Percentiles rank a stretch among this genome's conserved stretches.
Evolutionary conservation across 768 basidiomycete genomes (phyloP).

Genomic region (Leccinum ochraceum): DNA sequence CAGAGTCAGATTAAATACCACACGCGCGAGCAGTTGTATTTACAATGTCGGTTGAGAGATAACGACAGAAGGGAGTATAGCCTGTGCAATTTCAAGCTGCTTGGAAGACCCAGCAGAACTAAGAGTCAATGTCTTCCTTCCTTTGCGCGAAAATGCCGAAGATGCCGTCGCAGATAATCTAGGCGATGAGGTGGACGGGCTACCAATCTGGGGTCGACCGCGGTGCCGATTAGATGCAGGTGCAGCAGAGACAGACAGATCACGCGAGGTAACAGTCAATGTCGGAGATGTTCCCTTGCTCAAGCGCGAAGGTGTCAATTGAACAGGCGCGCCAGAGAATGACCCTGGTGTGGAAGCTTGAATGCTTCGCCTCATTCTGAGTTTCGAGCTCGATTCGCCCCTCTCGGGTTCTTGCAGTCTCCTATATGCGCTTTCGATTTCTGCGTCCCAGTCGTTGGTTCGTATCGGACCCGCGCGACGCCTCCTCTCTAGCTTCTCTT

Average conservation of each 20-base stretch:
- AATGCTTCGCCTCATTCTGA: constrained; percentile 22
- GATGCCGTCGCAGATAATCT: constrained; percentile 1
- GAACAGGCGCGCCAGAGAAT: constrained; percentile 2
- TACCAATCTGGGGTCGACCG: constrained; percentile 9
- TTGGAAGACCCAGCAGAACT: constrained; percentile 18
- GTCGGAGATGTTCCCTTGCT: constrained; percentile 17
- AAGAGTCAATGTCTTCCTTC: constrained; percentile 3
- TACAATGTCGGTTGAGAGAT: constrained; percentile 26
- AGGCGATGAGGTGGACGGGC: constrained; percentile 16
- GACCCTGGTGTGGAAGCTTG: constrained; percentile 10
- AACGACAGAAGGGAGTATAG: constrained; percentile 18
- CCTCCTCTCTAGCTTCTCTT: constrained; percentile 41
- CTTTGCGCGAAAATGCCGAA: constrained; percentile 10
- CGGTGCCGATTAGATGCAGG: constrained; percentile 9
- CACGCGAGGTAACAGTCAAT: constrained; percentile 9
- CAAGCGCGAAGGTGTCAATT: constrained; percentile 4
- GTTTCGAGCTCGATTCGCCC: constrained; percentile 25
- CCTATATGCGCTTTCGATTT: constrained; percentile 23
- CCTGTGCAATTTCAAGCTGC: not conserved
- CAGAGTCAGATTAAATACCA: constrained; percentile 4
- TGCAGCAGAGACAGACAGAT: constrained; percentile 16
- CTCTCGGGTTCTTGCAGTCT: constrained; percentile 29
- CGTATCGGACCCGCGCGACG: constrained; percentile 7
- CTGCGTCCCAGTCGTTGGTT: constrained; percentile 28
- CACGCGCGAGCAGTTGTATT: not conserved